phyloP scores from a whole-genome alignment of 2,329 filamentous ascomycete genomes.

The Aspergillus sp. region DNA sequence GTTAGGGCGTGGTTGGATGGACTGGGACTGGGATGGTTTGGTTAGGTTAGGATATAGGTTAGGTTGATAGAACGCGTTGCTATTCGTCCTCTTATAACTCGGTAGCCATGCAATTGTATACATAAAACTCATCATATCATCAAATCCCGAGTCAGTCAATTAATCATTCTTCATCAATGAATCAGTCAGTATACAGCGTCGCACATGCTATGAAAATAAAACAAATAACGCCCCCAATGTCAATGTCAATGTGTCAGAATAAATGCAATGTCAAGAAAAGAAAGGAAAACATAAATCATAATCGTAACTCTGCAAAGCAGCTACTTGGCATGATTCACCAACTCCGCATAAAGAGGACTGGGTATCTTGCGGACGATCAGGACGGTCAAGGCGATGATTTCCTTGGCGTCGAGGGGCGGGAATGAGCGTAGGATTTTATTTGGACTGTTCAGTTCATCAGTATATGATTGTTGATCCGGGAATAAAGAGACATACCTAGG shows the following conservation, averaged over 20 bases:
- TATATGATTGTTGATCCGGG: not conserved
- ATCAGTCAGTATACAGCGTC: not conserved
- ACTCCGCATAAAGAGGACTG: constrained; percentile 80
- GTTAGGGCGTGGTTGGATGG: too few relatives aligned
- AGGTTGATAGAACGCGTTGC: too few relatives aligned
- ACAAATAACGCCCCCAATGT: not conserved
- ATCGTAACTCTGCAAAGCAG: not conserved
- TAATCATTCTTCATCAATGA: not conserved
- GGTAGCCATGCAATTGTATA: not conserved
- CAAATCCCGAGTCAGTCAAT: too few relatives aligned
- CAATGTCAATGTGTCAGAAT: not conserved
- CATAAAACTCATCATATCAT: not conserved
- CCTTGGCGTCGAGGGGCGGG: constrained; percentile 72
- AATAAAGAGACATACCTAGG: constrained; percentile 57
- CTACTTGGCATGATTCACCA: constrained; percentile 70
- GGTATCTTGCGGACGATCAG: constrained; percentile 85
- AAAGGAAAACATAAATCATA: not conserved
- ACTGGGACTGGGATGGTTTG: too few relatives aligned
- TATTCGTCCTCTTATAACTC: too few relatives aligned
- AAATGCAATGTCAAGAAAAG: not conserved
- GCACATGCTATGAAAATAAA: not conserved
- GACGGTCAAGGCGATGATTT: constrained; percentile 77
- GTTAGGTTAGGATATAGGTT: too few relatives aligned
- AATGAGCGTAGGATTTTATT: constrained; percentile 88
- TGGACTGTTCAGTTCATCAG: constrained; percentile 52